Evolutionary conservation across 2,329 filamentous ascomycete genomes (phyloP).

Genomic region (Dryadomyces quercivorus): DNA sequence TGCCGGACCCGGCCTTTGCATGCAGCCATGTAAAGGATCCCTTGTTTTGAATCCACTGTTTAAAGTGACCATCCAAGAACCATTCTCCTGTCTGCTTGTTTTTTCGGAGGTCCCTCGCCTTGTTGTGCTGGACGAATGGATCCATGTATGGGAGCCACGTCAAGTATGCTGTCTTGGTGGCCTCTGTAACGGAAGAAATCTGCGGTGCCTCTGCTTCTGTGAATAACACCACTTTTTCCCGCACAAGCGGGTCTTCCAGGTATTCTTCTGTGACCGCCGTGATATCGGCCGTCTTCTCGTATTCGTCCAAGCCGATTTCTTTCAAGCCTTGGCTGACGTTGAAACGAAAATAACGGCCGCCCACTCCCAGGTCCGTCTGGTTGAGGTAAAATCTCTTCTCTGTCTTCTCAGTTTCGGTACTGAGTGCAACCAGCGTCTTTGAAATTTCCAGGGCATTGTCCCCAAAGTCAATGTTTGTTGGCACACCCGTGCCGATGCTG

Average conservation of each 20-base stretch:
- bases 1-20: neutral
- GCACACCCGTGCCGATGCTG: neutral
- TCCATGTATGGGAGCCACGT: too few relatives aligned
- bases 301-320: neutral
- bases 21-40: neutral
- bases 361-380: neutral
- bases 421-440: neutral
- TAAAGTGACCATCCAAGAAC: neutral
- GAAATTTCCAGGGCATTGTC: neutral
- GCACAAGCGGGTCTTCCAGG: neutral
- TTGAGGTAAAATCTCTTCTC: neutral
- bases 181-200: neutral
- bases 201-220: neutral
- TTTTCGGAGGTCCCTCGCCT: neutral
- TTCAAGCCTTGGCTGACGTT: neutral
- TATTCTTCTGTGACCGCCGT: neutral
- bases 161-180: neutral
- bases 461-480: neutral
- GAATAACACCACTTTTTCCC: neutral
- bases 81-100: neutral
- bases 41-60: neutral
- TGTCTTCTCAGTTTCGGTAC: neutral
- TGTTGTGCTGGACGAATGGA: too few relatives aligned
- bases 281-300: neutral
- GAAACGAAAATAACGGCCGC: neutral